Evolutionary conservation across 2,329 filamentous ascomycete genomes (phyloP), one percentile per base, ranked within the genome.

Genomic region (Fusarium marasasianum): DNA sequence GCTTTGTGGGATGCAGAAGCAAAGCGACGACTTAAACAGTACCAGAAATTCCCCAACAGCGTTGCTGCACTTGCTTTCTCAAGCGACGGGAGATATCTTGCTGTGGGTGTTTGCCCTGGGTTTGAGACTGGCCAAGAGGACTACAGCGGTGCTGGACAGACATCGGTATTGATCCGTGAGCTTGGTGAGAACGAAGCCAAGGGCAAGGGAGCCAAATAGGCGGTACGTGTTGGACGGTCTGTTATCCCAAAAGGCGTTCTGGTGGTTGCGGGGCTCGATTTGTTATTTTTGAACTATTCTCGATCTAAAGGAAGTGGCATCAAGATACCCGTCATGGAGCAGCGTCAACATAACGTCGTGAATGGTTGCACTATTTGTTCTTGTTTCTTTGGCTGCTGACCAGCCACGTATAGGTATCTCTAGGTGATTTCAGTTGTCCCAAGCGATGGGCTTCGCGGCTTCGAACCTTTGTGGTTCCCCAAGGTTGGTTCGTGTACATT

Each of bases 1-100:
- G 94, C 94, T 10, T 84, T 98, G 48, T 98, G 95, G 95, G 95
- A 98, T 81, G 95, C 93, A 15, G 91, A 95, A 77, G 93, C 94
- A 63, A 98, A 98, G 90, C 89, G 95, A 78, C 90, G 95, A 81
- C 93, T 98, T 82, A 90, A 94, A 80, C 94, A 97, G 81, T 98
- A 98, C 82, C 94, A 95, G 78, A 93, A 93, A 79, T 94, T 95
- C 66, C 88, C 92, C 22, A 91, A 94, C 48, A 94, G 92, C 78
- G 90, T 98, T 13, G 92, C 93, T 15, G 91, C 92, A 0, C 84
- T 97, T 69, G 89, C 90, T 3, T 98, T 98, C 81, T 94, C 91
- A 44, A 86, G 85, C 4, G 92, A 96, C 77, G 95, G 95, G 13
- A 92, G 89, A 76, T 92, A 91, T 73, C 86, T 98, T 41, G 95